Evolutionary conservation across 2,329 filamentous ascomycete genomes (phyloP).

Genomic region (Paramyrothecium roridum): DNA sequence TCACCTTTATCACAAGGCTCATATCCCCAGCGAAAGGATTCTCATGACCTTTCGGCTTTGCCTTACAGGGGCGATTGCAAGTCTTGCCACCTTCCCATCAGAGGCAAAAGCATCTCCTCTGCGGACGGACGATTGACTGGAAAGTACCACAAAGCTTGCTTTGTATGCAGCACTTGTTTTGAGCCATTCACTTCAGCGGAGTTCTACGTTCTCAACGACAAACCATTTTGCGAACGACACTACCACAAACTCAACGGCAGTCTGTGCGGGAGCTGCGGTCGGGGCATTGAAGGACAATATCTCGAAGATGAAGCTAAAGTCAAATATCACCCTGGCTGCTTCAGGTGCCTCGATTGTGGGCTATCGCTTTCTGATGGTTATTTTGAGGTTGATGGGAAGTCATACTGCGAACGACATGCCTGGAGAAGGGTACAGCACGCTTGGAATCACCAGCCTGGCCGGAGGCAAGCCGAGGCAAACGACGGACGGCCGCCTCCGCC

Average conservation of each 20-base stretch:
- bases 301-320: slow-evolving; percentile 73
- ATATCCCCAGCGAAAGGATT: slow-evolving; percentile 26
- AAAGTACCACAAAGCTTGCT: slow-evolving; percentile 92
- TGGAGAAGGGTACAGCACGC: slow-evolving; percentile 48
- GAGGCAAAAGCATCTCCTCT: slow-evolving; percentile 89
- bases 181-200: slow-evolving; percentile 81
- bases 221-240: slow-evolving; percentile 86
- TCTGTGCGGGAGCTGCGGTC: slow-evolving; percentile 74
- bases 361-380: slow-evolving; percentile 77
- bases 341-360: slow-evolving; percentile 78
- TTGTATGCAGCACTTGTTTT: slow-evolving; percentile 82
- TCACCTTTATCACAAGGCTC: slow-evolving; percentile 7
- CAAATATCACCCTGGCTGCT: slow-evolving; percentile 86
- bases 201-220: slow-evolving; percentile 87
- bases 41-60: slow-evolving; percentile 33
- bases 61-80: slow-evolving; percentile 73
- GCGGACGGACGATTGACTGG: slow-evolving; percentile 89
- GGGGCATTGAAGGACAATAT: slow-evolving; percentile 91
- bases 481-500: not conserved
- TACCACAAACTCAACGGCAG: slow-evolving; percentile 92
- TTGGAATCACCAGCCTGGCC: slow-evolving; percentile 5
- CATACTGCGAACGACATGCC: slow-evolving; percentile 87
- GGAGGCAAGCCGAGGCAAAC: not conserved
- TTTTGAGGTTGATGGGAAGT: slow-evolving; percentile 77
- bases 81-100: slow-evolving; percentile 74